A percentile compares a stretch with the other conserved stretches of the same genome.
These are phyloP conservation scores for Xylariaceae sp. DNA, from an alignment of 2,329 filamentous ascomycete genomes.

Conservation along the genomic window DNA sequence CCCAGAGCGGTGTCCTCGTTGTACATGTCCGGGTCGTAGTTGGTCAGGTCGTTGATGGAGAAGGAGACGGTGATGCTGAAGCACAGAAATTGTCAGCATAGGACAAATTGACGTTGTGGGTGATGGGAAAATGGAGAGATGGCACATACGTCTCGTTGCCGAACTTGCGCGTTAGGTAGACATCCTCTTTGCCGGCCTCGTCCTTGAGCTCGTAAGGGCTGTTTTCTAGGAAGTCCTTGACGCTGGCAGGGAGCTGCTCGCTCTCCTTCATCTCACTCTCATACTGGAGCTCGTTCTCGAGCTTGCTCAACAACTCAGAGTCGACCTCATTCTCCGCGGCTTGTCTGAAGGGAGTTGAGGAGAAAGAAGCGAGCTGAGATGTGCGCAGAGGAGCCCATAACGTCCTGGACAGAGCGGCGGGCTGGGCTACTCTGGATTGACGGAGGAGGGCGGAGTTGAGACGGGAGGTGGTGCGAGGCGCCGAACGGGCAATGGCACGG, in stretches of 20 bases:
- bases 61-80: constrained; percentile 73
- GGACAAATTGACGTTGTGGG: constrained; percentile 10
- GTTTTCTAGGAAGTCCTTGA: constrained; percentile 86
- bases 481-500: constrained; percentile 60
- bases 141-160: constrained; percentile 77
- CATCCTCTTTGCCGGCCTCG: constrained; percentile 78
- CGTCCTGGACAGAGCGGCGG: constrained; percentile 46
- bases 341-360: constrained; percentile 43
- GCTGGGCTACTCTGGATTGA: constrained; percentile 47
- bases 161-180: constrained; percentile 76
- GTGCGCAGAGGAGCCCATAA: constrained; percentile 37
- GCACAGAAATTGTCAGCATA: constrained; percentile 16
- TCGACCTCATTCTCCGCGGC: constrained; percentile 54
- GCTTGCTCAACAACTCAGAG: constrained; percentile 78
- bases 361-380: constrained; percentile 44
- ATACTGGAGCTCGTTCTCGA: constrained; percentile 77
- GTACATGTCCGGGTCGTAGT: constrained; percentile 57
- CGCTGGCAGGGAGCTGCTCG: constrained; percentile 67
- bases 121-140: not conserved
- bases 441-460: constrained; percentile 49
- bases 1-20: constrained; percentile 51
- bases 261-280: constrained; percentile 76
- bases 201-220: constrained; percentile 81
- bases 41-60: constrained; percentile 77
- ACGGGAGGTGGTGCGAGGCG: constrained; percentile 61